phyloP scores from a whole-genome alignment of 352 stramenopile species.

The Globisporangium solare region DNA sequence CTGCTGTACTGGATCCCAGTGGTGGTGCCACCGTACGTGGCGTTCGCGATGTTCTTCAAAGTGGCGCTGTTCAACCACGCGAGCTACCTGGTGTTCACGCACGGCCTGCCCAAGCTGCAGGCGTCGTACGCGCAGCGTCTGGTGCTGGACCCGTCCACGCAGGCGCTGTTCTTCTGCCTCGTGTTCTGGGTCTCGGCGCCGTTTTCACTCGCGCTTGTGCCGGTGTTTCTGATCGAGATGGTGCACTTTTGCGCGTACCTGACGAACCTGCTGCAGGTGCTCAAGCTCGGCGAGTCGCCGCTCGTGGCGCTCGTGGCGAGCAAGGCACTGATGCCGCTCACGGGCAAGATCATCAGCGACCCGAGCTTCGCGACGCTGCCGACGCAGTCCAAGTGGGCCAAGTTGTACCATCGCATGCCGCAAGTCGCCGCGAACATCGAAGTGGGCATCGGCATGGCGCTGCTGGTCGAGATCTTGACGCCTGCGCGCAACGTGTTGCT shows the following conservation, averaged over 20 bases:
- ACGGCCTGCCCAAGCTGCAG: constrained; percentile 67
- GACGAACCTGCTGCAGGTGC: constrained; percentile 47
- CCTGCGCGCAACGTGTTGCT: constrained; percentile 84
- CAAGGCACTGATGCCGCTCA: constrained; percentile 53
- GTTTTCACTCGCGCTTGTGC: constrained; percentile 73
- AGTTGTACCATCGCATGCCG: constrained; percentile 77
- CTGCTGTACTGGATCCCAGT: constrained; percentile 68
- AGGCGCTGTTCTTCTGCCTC: constrained; percentile 82
- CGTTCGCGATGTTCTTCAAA: constrained; percentile 79
- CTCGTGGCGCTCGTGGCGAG: constrained; percentile 35
- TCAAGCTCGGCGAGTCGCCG: constrained; percentile 29
- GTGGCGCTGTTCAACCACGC: constrained; percentile 71
- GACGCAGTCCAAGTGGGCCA: constrained; percentile 68
- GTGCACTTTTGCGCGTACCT: constrained; percentile 73
- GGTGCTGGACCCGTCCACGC: constrained; percentile 73
- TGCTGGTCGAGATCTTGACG: constrained; percentile 82
- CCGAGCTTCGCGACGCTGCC: constrained; percentile 48
- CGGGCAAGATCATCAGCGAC: constrained; percentile 56
- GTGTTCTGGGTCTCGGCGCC: constrained; percentile 81
- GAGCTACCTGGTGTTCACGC: constrained; percentile 78
- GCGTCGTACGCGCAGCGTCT: constrained; percentile 77
- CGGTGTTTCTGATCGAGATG: constrained; percentile 75
- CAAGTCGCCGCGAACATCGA: constrained; percentile 77
- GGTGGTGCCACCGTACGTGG: constrained; percentile 30
- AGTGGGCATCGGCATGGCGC: constrained; percentile 71